Evolutionary conservation across 2,329 filamentous ascomycete genomes (phyloP), one percentile per base, ranked within the genome.

Genomic region (Ophiocordyceps camponoti-rufipedis): DNA sequence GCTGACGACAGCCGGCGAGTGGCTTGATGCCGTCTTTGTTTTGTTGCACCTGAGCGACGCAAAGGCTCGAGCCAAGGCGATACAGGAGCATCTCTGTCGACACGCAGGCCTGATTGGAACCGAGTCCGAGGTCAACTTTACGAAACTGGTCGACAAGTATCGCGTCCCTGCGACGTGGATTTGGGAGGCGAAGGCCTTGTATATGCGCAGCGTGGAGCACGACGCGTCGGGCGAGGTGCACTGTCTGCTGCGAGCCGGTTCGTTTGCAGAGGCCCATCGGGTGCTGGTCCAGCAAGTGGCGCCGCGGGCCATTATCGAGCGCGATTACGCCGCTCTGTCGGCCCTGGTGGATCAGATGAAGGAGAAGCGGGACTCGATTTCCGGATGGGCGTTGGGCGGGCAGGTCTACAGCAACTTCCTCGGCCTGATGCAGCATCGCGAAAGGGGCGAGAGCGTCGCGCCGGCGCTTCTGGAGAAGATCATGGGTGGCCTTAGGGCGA

Each of bases 131-230:
- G 57, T 64, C 14, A 70, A 63, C 45, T 85, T 79, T 60, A 65
- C 62, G 11, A 70, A 72, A 13, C 66, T 91, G 19, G 73, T 73
- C 0, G 65, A 72, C 41, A 76, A 75, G 31, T 74, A 88, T 45
- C 74, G 76, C 50, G 75, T 96, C 40, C 86, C 89, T 0, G 62
- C 71, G 1, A 61, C 72, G 4, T 94, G 89, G 87, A 71, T 96
- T 44, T 94, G 85, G 78, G 77, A 85, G 48, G 85, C 91, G 16
- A 85, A 88, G 57, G 88, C 88, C 12, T 70, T 89, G 13, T 82
- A 82, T 61, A 87, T 86, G 62, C 82, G 84, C 49, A 79, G 80
- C 47, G 76, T 79, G 42, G 76, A 74, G 55, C 76, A 78, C 50
- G 78, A 88, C 57, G 71, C 82, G 11, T 72, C 70, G 42, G 68